Conservation (phyloP, 1,139 yeast genomes). For the Pneumocystis carinii region DNA sequence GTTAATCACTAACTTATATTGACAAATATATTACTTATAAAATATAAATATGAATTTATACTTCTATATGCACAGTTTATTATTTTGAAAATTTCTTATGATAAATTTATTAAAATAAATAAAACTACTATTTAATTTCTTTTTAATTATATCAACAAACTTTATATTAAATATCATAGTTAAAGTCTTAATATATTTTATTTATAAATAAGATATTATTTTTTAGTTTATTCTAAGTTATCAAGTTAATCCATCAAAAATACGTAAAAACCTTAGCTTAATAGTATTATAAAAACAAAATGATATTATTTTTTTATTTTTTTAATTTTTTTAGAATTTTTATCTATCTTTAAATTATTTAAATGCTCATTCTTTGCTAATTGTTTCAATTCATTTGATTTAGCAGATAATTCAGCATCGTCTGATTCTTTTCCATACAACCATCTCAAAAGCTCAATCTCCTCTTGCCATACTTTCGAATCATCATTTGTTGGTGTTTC, state of each 20-base stretch:
- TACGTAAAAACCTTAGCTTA: neutral
- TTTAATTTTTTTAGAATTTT: neutral
- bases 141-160: neutral
- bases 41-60: neutral
- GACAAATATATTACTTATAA: neutral
- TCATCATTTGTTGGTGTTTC: constrained; percentile 62
- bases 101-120: neutral
- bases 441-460: constrained; percentile 64
- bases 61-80: neutral
- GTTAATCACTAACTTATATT: neutral
- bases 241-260: neutral
- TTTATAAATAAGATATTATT: no score
- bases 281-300: neutral
- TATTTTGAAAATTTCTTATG: neutral
- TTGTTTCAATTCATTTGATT: constrained; percentile 30
- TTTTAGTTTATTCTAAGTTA: neutral
- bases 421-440: constrained; percentile 38
- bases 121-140: neutral
- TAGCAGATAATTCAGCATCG: constrained; percentile 41
- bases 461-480: constrained; percentile 59
- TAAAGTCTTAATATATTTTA: neutral
- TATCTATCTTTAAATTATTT: neutral
- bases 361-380: constrained; percentile 5
- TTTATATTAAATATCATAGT: neutral
- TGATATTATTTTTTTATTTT: neutral